Evolutionary conservation across 176 grass and related monocot genomes (phyloP).

Genomic region (Triticum urartu): DNA sequence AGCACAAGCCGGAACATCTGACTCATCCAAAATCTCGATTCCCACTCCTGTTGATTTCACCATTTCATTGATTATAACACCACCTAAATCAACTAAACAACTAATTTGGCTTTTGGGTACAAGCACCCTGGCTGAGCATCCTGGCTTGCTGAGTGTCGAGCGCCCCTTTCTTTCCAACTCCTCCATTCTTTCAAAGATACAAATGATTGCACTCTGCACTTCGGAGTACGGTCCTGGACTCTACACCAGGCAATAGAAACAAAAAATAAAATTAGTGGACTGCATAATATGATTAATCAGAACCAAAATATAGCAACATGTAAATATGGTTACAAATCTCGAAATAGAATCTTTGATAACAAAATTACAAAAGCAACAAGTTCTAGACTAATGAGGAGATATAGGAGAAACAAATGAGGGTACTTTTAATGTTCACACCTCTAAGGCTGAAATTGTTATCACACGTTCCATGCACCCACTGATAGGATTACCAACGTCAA

Average conservation of each 20-base stretch:
- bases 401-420: too few relatives aligned
- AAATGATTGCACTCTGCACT: constrained; percentile 38
- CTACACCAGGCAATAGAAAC: constrained; percentile 18
- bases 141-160: background rate
- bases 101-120: constrained; percentile 12
- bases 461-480: too few relatives aligned
- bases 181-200: constrained; percentile 48
- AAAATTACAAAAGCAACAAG: too few relatives aligned
- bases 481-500: too few relatives aligned
- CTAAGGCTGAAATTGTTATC: too few relatives aligned
- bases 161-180: constrained; percentile 19
- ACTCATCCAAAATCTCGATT: constrained; percentile 41
- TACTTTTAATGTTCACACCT: too few relatives aligned
- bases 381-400: too few relatives aligned
- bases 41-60: constrained; percentile 20
- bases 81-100: constrained; percentile 33
- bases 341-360: too few relatives aligned
- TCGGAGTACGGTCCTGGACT: constrained; percentile 1
- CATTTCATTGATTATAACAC: constrained; percentile 40
- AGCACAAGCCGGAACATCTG: constrained; percentile 41
- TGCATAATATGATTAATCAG: too few relatives aligned
- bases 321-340: too few relatives aligned
- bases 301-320: too few relatives aligned
- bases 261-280: too few relatives aligned
- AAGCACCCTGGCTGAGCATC: constrained; percentile 26